Evolutionary conservation across 1,284 basidiomycete species (phyloP).

Genomic region (Athelia sp.): DNA sequence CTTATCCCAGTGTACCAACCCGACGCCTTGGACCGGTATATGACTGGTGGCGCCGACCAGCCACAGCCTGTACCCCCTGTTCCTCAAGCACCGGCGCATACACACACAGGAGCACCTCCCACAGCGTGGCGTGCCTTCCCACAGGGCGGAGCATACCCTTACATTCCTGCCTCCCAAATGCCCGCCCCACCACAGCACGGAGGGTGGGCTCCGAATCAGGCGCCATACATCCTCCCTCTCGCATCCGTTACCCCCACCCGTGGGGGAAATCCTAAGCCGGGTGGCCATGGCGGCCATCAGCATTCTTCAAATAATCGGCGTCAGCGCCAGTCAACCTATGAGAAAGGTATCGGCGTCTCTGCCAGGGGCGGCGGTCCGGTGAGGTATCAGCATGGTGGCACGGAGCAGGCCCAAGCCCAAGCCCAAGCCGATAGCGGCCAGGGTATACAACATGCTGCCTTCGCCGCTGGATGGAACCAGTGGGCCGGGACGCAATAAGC

Average conservation of each 20-base stretch:
- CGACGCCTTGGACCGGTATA: constrained; percentile 57
- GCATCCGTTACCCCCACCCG: too few relatives aligned
- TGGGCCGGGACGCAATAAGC: constrained; percentile 18
- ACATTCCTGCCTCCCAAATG: constrained; percentile 9
- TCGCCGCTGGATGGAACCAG: constrained; percentile 22
- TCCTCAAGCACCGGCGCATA: constrained; percentile 13
- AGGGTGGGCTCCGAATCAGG: constrained; percentile 20
- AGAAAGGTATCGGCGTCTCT: too few relatives aligned
- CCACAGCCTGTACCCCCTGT: constrained; percentile 5
- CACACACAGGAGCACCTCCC: constrained; percentile 6
- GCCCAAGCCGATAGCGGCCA: too few relatives aligned
- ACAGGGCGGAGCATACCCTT: constrained; percentile 5
- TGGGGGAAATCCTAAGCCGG: constrained; percentile 3
- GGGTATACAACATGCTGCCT: not conserved
- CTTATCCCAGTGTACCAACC: constrained; percentile 68
- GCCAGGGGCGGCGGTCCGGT: not conserved
- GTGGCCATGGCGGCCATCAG: constrained; percentile 11
- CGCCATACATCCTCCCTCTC: constrained; percentile 14
- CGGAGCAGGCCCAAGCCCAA: too few relatives aligned
- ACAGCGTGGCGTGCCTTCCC: constrained; percentile 23
- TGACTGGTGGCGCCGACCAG: constrained; percentile 26
- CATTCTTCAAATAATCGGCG: not conserved
- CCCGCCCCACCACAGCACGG: constrained; percentile 12
- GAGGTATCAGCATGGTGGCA: too few relatives aligned
- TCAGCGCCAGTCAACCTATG: not conserved